Evolutionary conservation across 345 rosid genomes (phyloP).

Genomic region (Citrus reticulata): DNA sequence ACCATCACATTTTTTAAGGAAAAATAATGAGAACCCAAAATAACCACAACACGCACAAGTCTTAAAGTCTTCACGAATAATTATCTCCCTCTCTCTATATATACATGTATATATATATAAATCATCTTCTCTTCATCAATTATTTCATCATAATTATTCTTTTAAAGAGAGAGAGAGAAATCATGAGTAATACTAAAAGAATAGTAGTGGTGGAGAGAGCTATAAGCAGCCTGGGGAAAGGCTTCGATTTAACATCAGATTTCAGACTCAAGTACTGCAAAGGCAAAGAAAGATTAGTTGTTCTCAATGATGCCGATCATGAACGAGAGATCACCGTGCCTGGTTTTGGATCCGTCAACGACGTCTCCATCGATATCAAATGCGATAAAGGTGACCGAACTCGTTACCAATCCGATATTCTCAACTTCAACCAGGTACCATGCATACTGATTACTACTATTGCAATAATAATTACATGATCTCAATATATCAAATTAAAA

Average conservation of each 20-base stretch:
- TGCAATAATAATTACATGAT: too few relatives aligned
- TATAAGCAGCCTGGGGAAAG: constrained; percentile 71
- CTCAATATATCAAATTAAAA: too few relatives aligned
- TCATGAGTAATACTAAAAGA: constrained; percentile 21
- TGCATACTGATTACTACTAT: too few relatives aligned
- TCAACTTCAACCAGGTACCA: constrained; percentile 69
- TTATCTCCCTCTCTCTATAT: too few relatives aligned
- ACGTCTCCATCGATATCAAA: constrained; percentile 63
- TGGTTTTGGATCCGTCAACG: constrained; percentile 49
- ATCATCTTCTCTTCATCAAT: neutral
- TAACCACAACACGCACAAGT: neutral
- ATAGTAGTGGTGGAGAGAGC: constrained; percentile 40
- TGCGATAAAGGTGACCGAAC: constrained; percentile 89
- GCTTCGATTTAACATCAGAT: constrained; percentile 82
- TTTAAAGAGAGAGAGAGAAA: neutral
- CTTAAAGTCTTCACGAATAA: too few relatives aligned
- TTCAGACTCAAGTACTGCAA: constrained; percentile 78
- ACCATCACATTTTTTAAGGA: too few relatives aligned
- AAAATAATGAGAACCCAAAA: neutral
- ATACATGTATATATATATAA: too few relatives aligned
- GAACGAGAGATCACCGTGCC: constrained; percentile 53
- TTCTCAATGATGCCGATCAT: constrained; percentile 44
- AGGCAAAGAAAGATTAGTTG: constrained; percentile 57
- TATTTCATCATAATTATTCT: neutral
- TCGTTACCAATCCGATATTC: constrained; percentile 78